Evolutionary conservation across 2,329 filamentous ascomycete genomes (phyloP), one percentile per base, ranked within the genome.

Genomic region (Gremmenia infestans): DNA sequence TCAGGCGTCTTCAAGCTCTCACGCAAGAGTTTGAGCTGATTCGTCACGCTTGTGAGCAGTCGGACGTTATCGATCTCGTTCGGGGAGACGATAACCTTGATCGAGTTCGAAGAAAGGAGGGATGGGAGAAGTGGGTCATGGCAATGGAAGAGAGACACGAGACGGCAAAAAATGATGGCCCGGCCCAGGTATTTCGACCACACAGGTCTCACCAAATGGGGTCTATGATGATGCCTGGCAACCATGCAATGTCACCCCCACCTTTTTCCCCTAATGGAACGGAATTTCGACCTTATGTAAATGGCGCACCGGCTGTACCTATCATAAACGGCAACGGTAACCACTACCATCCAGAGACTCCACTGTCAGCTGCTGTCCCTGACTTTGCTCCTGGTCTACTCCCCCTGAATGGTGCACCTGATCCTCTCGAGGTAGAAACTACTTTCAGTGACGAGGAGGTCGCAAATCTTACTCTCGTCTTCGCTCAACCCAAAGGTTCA

Each of bases 51-150:
- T 92, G 88, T 68, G 81, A 87, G 55, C 81, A 87, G 60, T 90
- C 90, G 0, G 78, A 78, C 9, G 80, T 80, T 40, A 80, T 96
- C 57, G 91, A 97, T 64, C 86, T 89, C 65, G 79, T 87, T 48
- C 73, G 85, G 36, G 87, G 88, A 42, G 82, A 88, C 28, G 91
- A 97, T 69, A 86, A 87, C 35, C 76, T 86, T 50, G 91, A 97
- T 70, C 82, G 91, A 45, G 71, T 97, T 47, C 87, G 94, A 51
- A 82, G 84, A 57, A 81, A 82, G 25, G 81, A 90, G 19, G 85
- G 83, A 25, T 97, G 91, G 90, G 79, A 87, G 63, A 83, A 86
- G 62, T 97, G 90, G 78, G 81, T 97, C 19, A 73, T 95, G 56
- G 81, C 82, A 2, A 78, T 85, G 67, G 80, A 85, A 12, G 82